Percentiles rank a stretch among this genome's conserved stretches.
These are phyloP conservation scores for Elasticomyces elasticus DNA, from an alignment of 495 filamentous ascomycete genomes.

Conservation along the genomic window DNA sequence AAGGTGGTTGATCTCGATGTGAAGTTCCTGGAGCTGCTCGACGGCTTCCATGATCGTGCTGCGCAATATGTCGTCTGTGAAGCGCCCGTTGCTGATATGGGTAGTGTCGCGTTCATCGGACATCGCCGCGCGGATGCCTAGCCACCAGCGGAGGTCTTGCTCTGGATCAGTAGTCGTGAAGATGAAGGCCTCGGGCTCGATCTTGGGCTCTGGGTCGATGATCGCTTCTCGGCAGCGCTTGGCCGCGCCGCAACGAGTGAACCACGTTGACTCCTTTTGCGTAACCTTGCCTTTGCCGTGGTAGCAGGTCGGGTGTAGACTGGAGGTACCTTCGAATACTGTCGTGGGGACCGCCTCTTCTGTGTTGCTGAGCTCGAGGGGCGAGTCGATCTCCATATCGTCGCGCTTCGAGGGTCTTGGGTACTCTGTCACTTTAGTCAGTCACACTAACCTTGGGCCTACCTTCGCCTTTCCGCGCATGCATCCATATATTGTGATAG, in stretches of 20 bases:
- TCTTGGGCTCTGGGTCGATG: not conserved
- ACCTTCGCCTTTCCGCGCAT: too few species aligned
- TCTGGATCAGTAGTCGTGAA: not conserved
- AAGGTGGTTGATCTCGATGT: not conserved
- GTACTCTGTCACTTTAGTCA: too few species aligned
- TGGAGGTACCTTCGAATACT: not conserved
- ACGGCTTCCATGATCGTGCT: not conserved
- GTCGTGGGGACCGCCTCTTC: not conserved
- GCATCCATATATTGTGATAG: too few species aligned
- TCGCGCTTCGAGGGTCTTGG: too few species aligned
- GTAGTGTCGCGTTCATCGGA: not conserved
- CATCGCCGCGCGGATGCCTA: not conserved
- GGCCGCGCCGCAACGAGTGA: not conserved
- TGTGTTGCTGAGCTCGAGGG: not conserved
- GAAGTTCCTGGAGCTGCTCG: not conserved
- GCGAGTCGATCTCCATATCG: too few species aligned
- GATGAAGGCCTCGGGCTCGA: not conserved
- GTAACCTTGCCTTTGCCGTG: not conserved
- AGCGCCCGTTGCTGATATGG: not conserved
- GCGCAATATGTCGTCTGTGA: not conserved
- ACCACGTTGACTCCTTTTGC: not conserved
- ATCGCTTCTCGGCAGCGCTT: not conserved
- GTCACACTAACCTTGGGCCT: too few species aligned
- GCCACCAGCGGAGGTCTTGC: not conserved
- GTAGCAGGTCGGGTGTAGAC: not conserved